These are phyloP conservation scores for Penicillium hesseltinei DNA, from an alignment of 2,329 filamentous ascomycete species.

Conservation along the genomic window DNA sequence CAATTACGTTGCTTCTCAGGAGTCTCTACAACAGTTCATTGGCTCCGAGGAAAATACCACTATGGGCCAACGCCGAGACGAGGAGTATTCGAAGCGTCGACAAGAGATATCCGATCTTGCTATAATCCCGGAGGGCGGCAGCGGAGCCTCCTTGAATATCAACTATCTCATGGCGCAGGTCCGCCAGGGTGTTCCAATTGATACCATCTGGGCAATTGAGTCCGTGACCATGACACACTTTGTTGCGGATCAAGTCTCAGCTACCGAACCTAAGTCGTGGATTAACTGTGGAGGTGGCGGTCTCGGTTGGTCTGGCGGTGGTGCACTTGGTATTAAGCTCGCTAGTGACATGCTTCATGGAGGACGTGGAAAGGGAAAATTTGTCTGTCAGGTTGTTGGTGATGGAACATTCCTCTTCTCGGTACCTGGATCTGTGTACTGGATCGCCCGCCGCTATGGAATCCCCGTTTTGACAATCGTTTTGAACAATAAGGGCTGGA, in stretches of 20 bases:
- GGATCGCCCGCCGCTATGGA: conserved; percentile 64
- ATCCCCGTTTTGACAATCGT: conserved; percentile 67
- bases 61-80: conserved; percentile 56
- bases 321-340: conserved; percentile 72
- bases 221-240: conserved; percentile 69
- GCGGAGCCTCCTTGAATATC: conserved; percentile 62
- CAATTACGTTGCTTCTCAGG: conserved; percentile 54
- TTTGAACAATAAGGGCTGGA: conserved; percentile 70
- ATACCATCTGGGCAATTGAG: conserved; percentile 75
- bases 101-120: conserved; percentile 58
- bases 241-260: conserved; percentile 69
- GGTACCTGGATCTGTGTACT: conserved; percentile 65
- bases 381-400: conserved; percentile 64
- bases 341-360: conserved; percentile 57
- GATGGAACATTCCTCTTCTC: conserved; percentile 68
- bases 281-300: conserved; percentile 80
- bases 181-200: conserved; percentile 56
- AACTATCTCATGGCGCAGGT: conserved; percentile 58
- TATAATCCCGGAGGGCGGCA: conserved; percentile 51
- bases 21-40: conserved; percentile 45
- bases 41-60: conserved; percentile 40
- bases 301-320: conserved; percentile 77
- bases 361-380: conserved; percentile 53
- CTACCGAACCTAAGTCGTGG: conserved; percentile 68
- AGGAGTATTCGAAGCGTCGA: conserved; percentile 59